Evolutionary conservation across 352 stramenopile genomes (phyloP), one percentile per base, ranked within the genome.

Genomic region (Pythium folliculosum): DNA sequence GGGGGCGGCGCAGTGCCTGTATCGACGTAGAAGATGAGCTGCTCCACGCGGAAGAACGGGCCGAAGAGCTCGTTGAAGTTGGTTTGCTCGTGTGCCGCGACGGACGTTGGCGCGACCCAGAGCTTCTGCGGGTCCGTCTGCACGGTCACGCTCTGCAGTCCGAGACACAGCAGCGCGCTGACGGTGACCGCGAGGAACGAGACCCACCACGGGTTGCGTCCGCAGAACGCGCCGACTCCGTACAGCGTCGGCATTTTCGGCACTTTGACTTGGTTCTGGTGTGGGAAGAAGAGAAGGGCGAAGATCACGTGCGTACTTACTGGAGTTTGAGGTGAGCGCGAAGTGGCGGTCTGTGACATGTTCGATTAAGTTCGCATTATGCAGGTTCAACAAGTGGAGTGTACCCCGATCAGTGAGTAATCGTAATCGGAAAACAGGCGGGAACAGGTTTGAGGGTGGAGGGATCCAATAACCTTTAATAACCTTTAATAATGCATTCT

Each of bases 1-100:
- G 38, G 16, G 3, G n/a, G 1, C 3, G 37, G 37, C 21, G 25
- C 3, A 19, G 40, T 19, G 35, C 59, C 52, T 22, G 45, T 14
- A 23, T 72, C 74, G 1, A 80, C 73, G 74, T 89, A 91, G 61
- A 96, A 94, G 63, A 96, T 92, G 70, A 96, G 76, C 63, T 96
- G 88, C 65, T 96, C 65, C 59, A 96, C 76, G 75, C 88, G 86
- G 72, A 92, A 96, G 76, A 96, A 96, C 44, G 88, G 83, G 23
- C 80, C 77, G 68, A 96, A 96, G 59, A 91, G 80, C 63, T 80
- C 70, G 68, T 94, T 79, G 76, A 96, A 94, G 72, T 76, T 81
- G 64, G 23, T 51, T 63, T 96, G 84, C 53, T 96, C 85, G 30
- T 62, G 71, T 25, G 82, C 80, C 3, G 88, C 83, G 35, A 79